Conservation (phyloP, 192 early-diverging fungal genomes). For the Cetraspora pellucida region DNA sequence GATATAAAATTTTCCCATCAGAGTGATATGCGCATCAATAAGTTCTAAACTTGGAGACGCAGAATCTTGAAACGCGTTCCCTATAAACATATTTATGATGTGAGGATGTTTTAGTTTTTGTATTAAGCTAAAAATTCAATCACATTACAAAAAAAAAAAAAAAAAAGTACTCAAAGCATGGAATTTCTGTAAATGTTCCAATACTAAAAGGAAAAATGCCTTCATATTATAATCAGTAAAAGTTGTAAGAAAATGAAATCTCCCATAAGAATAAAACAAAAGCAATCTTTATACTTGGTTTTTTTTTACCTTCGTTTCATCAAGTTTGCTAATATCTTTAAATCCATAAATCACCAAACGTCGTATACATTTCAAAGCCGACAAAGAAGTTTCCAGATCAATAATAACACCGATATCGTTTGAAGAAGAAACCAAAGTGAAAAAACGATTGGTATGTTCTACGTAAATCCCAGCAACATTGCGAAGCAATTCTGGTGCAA, state of each 20-base stretch:
- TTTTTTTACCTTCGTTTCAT: slow-evolving; percentile 53
- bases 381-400: slow-evolving; percentile 61
- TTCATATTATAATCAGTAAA: neutral
- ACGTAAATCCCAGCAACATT: slow-evolving; percentile 69
- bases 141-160: neutral
- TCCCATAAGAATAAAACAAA: slow-evolving; percentile 7
- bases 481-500: slow-evolving; percentile 74
- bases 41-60: neutral
- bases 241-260: neutral
- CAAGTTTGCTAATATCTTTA: slow-evolving; percentile 56
- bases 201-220: slow-evolving; percentile 50
- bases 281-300: neutral
- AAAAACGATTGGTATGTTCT: slow-evolving; percentile 57
- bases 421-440: slow-evolving; percentile 44
- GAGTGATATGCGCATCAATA: slow-evolving; percentile 55
- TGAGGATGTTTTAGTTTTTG: neutral
- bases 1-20: slow-evolving; percentile 80
- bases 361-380: slow-evolving; percentile 75
- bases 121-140: neutral
- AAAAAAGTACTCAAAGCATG: slow-evolving; percentile 49
- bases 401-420: slow-evolving; percentile 27
- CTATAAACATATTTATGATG: neutral
- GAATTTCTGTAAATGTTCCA: slow-evolving; percentile 61
- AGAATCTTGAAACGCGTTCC: slow-evolving; percentile 20
- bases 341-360: slow-evolving; percentile 80